Conservation (phyloP, 345 rosid species). For the Aquilaria sinensis region DNA sequence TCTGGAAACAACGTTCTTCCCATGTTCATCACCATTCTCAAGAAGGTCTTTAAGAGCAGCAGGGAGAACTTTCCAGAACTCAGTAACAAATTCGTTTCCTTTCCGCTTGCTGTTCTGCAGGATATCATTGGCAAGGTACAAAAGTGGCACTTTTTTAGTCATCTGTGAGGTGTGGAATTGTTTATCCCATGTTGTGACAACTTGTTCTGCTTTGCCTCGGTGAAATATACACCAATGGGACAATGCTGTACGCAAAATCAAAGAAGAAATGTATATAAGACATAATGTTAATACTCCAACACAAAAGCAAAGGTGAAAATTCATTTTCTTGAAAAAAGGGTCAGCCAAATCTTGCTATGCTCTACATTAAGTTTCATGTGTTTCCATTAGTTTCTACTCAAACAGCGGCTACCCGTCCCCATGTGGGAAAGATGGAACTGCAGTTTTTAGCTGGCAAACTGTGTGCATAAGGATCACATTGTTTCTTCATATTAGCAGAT, state of each 20-base stretch:
- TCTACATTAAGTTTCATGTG: too few relatives aligned
- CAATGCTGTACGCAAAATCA: constrained; percentile 48
- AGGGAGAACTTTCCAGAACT: constrained; percentile 96
- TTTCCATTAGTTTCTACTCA: too few relatives aligned
- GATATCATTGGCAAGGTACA: constrained; percentile 93
- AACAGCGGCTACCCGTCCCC: too few relatives aligned
- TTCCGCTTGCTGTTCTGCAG: constrained; percentile 94
- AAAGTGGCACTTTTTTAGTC: constrained; percentile 76
- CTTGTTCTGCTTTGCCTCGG: constrained; percentile 72
- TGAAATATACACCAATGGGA: constrained; percentile 98
- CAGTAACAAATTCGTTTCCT: constrained; percentile 83
- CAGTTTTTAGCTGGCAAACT: too few relatives aligned
- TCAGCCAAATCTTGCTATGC: too few relatives aligned
- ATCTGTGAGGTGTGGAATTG: constrained; percentile 76
- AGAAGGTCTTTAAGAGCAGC: constrained; percentile 68
- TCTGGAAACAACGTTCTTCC: constrained; percentile 70
- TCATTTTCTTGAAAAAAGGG: neutral
- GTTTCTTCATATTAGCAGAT: too few relatives aligned
- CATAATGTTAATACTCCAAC: neutral
- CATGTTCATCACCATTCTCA: constrained; percentile 73
- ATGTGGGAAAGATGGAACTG: too few relatives aligned
- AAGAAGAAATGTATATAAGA: constrained; percentile 16
- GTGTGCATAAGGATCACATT: too few relatives aligned
- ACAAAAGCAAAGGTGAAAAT: neutral
- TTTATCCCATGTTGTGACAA: constrained; percentile 89